A percentile compares a stretch with the other conserved stretches of the same genome.
Conservation (phyloP, 1,139 yeast species). For the Yamadazyma dendronema region DNA sequence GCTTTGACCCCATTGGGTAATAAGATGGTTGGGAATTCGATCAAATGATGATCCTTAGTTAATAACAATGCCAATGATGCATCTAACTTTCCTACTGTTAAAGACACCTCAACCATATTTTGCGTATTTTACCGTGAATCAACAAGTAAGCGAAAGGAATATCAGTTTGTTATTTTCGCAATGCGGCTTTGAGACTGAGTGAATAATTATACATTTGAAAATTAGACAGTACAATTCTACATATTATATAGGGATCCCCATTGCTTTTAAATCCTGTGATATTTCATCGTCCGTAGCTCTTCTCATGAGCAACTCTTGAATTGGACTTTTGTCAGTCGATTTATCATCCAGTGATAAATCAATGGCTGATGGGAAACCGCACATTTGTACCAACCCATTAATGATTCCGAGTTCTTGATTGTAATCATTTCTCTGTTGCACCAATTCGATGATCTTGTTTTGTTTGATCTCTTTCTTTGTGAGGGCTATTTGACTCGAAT, state of each 20-base stretch:
- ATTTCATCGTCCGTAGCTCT: slow-evolving; percentile 63
- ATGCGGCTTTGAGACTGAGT: not conserved
- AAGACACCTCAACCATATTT: slow-evolving; percentile 82
- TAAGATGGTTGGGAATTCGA: slow-evolving; percentile 91
- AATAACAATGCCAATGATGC: slow-evolving; percentile 89
- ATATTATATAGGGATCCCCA: slow-evolving; percentile 34
- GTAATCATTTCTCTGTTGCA: slow-evolving; percentile 51
- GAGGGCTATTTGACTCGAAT: slow-evolving; percentile 10
- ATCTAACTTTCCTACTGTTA: slow-evolving; percentile 94
- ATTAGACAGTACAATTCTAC: not conserved
- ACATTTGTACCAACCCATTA: slow-evolving; percentile 54
- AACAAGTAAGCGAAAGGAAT: no score
- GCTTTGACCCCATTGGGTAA: slow-evolving; percentile 89
- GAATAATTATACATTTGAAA: not conserved
- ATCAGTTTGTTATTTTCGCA: not conserved
- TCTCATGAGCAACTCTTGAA: slow-evolving; percentile 41
- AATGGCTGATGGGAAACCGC: slow-evolving; percentile 72
- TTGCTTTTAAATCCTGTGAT: slow-evolving; percentile 53
- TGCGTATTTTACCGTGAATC: not conserved
- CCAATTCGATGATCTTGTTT: slow-evolving; percentile 42
- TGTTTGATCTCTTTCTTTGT: slow-evolving; percentile 39
- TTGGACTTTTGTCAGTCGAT: slow-evolving; percentile 1
- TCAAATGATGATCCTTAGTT: slow-evolving; percentile 90
- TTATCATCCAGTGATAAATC: slow-evolving; percentile 28
- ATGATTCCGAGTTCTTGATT: slow-evolving; percentile 58